Conservation (phyloP, 164 flowering plant genomes). For the Kalanchoe fedtschenkoi region DNA sequence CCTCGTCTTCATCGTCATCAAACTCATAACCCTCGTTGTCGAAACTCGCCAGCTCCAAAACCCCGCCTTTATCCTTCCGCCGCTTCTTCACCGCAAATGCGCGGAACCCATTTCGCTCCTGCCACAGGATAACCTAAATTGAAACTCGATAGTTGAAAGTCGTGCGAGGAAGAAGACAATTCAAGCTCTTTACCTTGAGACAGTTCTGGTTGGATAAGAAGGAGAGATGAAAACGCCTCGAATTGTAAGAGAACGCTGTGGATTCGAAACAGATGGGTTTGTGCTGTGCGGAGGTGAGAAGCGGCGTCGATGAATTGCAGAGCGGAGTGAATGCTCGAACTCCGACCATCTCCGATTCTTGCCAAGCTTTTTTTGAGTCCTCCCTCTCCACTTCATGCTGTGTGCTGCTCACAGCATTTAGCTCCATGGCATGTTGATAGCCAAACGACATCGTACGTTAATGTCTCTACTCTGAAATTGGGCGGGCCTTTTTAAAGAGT, state of each 20-base stretch:
- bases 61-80: conserved; percentile 10
- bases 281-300: background rate
- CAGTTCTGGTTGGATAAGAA: background rate
- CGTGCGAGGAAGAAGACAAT: background rate
- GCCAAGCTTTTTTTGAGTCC: no score
- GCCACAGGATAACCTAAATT: conserved; percentile 5
- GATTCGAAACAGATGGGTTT: background rate
- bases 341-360: background rate
- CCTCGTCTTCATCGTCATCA: conserved; percentile 20
- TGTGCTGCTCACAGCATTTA: no score
- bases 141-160: background rate
- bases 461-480: no score
- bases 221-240: background rate
- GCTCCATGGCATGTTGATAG: no score
- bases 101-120: conserved; percentile 18
- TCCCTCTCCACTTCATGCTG: no score
- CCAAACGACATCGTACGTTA: no score
- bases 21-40: conserved; percentile 19
- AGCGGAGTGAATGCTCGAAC: background rate
- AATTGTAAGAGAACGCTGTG: background rate
- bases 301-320: background rate
- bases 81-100: conserved; percentile 24
- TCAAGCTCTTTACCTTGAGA: background rate
- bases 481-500: no score
- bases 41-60: conserved; percentile 16